Percentiles rank a stretch among this genome's conserved stretches.
Evolutionary conservation across 257 asterid genomes (phyloP).

Genomic region (Anisodus tanguticus): DNA sequence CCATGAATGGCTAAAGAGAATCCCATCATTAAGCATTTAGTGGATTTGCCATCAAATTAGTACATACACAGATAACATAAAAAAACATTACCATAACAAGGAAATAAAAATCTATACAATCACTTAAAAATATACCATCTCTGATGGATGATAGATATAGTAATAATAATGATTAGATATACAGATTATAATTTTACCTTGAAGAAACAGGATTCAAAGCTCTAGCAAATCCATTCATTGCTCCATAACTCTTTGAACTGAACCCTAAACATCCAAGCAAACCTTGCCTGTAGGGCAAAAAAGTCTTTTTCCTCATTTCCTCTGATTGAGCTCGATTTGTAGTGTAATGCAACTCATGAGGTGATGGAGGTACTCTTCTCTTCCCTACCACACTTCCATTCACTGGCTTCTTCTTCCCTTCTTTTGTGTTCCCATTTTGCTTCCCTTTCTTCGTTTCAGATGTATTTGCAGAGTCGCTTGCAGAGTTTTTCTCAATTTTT

Average conservation of each 20-base stretch:
- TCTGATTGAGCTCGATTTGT: slow-evolving; percentile 91
- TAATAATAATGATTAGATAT: slow-evolving; percentile 21
- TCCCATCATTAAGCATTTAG: slow-evolving; percentile 19
- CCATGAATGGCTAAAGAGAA: slow-evolving; percentile 38
- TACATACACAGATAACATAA: slow-evolving; percentile 30
- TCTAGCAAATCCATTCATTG: slow-evolving; percentile 80
- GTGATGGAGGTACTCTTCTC: slow-evolving; percentile 61
- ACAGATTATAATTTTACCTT: slow-evolving; percentile 45
- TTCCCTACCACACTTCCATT: slow-evolving; percentile 42
- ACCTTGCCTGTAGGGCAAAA: slow-evolving; percentile 87
- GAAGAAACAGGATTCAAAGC: slow-evolving; percentile 88
- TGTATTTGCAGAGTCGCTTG: too few species aligned
- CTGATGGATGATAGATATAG: slow-evolving; percentile 23
- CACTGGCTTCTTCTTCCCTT: slow-evolving; percentile 48
- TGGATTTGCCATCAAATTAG: slow-evolving; percentile 26
- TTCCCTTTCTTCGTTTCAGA: not conserved
- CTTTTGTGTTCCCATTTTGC: slow-evolving; percentile 28
- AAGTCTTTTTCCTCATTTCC: slow-evolving; percentile 98
- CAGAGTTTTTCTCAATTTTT: slow-evolving; percentile 27
- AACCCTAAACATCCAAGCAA: slow-evolving; percentile 90
- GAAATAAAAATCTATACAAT: slow-evolving; percentile 24
- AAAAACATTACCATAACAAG: slow-evolving; percentile 20
- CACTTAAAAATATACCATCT: slow-evolving; percentile 3
- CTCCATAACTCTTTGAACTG: slow-evolving; percentile 90
- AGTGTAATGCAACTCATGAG: slow-evolving; percentile 91